These are phyloP conservation scores for Groenewaldozyma sp. DNA, from an alignment of 1,139 yeast genomes.

Conservation along the genomic window DNA sequence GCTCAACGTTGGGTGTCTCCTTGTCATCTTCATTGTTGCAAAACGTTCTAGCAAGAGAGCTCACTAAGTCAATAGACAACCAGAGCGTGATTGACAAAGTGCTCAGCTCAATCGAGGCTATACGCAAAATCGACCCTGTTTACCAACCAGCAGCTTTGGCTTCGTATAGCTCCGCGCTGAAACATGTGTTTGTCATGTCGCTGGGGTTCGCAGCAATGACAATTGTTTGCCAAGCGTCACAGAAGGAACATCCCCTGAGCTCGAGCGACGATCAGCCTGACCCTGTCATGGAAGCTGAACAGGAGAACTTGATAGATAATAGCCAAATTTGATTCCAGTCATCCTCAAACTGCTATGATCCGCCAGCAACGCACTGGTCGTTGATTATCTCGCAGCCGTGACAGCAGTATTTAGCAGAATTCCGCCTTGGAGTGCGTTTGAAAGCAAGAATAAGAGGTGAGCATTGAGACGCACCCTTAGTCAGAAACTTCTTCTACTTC, in stretches of 20 bases:
- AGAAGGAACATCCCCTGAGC: slow-evolving; percentile 36
- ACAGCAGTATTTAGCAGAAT: too few species aligned
- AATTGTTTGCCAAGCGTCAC: slow-evolving; percentile 22
- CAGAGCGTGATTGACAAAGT: slow-evolving; percentile 41
- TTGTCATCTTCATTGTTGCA: slow-evolving; percentile 59
- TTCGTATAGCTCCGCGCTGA: slow-evolving; percentile 44
- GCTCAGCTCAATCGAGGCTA: slow-evolving; percentile 47
- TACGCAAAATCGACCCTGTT: slow-evolving; percentile 42
- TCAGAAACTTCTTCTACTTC: too few species aligned
- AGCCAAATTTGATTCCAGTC: too few species aligned
- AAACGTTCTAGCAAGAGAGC: slow-evolving; percentile 29
- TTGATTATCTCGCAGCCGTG: too few species aligned
- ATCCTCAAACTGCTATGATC: too few species aligned
- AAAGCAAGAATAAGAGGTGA: too few species aligned
- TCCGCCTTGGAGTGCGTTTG: too few species aligned
- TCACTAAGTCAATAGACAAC: slow-evolving; percentile 31
- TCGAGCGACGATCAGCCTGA: too few species aligned
- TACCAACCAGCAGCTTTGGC: slow-evolving; percentile 38
- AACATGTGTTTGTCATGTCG: slow-evolving; percentile 45
- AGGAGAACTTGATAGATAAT: not conserved
- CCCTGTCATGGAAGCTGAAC: not conserved
- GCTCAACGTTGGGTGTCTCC: slow-evolving; percentile 64
- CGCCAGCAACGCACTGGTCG: too few species aligned
- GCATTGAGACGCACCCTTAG: too few species aligned
- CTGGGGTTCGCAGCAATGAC: slow-evolving; percentile 34